These are phyloP conservation scores for Colletotrichum cereale DNA, from an alignment of 2,329 filamentous ascomycete genomes.

Conservation along the genomic window DNA sequence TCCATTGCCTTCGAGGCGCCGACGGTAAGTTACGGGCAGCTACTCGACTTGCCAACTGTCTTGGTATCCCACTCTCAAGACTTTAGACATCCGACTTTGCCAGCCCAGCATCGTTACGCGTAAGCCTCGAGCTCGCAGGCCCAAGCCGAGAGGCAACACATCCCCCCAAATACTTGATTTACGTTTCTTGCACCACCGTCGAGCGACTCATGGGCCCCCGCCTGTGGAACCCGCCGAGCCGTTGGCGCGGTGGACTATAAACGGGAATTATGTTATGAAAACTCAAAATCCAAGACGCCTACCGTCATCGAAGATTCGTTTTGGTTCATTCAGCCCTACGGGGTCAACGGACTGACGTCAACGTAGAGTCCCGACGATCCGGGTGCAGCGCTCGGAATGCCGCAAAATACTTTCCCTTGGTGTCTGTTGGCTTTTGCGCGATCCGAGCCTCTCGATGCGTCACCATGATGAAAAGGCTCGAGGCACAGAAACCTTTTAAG, in stretches of 20 bases:
- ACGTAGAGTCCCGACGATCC: constrained; percentile 1
- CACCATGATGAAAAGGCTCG: not conserved
- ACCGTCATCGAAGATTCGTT: constrained; percentile 26
- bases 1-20: not conserved
- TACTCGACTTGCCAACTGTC: not conserved
- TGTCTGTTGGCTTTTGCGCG: constrained; percentile 2
- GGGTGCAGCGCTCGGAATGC: not conserved
- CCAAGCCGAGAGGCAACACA: not conserved
- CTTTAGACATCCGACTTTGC: not conserved
- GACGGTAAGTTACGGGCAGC: not conserved
- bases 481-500: constrained; percentile 5
- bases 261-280: constrained; percentile 41
- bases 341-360: constrained; percentile 32
- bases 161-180: not conserved
- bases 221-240: constrained; percentile 33
- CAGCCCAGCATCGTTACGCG: constrained; percentile 4
- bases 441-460: constrained; percentile 21
- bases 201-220: not conserved
- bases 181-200: not conserved
- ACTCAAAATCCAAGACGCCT: constrained; percentile 16
- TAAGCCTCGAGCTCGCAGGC: not conserved
- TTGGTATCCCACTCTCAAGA: not conserved
- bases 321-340: constrained; percentile 34
- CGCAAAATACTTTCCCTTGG: not conserved
- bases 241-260: constrained; percentile 9